Evolutionary conservation across 345 rosid species (phyloP).

Genomic region (Orychophragmus violaceus): DNA sequence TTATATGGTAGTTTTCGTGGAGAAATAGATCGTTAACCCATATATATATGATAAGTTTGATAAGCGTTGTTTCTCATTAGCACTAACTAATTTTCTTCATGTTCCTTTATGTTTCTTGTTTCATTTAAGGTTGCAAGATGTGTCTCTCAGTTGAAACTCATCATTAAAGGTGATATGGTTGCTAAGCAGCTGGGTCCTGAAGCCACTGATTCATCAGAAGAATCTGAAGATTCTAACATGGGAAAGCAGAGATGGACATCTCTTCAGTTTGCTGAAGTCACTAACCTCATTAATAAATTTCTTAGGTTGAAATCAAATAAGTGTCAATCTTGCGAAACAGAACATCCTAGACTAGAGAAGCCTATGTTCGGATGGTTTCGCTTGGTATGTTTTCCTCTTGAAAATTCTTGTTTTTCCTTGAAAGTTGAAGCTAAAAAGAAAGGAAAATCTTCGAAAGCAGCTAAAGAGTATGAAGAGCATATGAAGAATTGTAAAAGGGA

Average conservation of each 20-base stretch:
- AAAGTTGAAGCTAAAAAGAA: slow-evolving; percentile 31
- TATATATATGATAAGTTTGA: background rate
- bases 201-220: slow-evolving; percentile 25
- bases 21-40: too few species aligned
- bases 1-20: too few species aligned
- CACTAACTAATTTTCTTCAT: background rate
- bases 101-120: slow-evolving; percentile 3
- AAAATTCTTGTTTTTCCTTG: background rate
- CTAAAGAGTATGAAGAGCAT: slow-evolving; percentile 36
- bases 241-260: slow-evolving; percentile 61
- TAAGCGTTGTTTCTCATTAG: background rate
- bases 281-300: slow-evolving; percentile 44
- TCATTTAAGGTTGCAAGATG: slow-evolving; percentile 51
- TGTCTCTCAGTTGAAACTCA: slow-evolving; percentile 59
- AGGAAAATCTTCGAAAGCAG: slow-evolving; percentile 19
- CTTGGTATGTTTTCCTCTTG: slow-evolving; percentile 48
- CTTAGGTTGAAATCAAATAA: slow-evolving; percentile 35
- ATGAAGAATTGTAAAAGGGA: slow-evolving; percentile 33
- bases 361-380: slow-evolving; percentile 79
- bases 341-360: slow-evolving; percentile 42
- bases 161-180: slow-evolving; percentile 67
- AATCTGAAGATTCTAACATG: slow-evolving; percentile 21
- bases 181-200: slow-evolving; percentile 50
- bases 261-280: slow-evolving; percentile 68
- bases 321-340: slow-evolving; percentile 44